phyloP scores from a whole-genome alignment of 257 asterid species.

The Capsicum chinense region DNA sequence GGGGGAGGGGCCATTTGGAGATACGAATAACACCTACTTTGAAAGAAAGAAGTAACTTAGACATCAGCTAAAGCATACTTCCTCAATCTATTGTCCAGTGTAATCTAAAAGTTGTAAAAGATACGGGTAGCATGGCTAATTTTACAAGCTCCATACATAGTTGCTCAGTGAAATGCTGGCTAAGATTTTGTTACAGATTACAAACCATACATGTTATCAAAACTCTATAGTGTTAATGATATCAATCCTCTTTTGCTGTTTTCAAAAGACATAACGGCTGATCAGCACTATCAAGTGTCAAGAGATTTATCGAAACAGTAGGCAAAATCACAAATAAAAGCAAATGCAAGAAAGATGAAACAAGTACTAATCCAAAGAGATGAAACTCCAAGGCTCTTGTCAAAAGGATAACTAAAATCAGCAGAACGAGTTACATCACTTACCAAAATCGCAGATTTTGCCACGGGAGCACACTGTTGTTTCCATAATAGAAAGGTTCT shows the following conservation, averaged over 20 bases:
- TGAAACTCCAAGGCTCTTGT: not conserved
- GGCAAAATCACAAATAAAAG: not conserved
- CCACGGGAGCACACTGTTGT: slow-evolving; percentile 83
- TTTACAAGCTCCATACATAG: too few species aligned
- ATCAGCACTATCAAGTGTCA: not conserved
- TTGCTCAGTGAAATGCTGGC: not conserved
- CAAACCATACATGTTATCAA: not conserved
- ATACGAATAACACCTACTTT: too few species aligned
- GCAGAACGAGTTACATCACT: not conserved
- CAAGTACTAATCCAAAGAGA: not conserved
- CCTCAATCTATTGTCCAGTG: too few species aligned
- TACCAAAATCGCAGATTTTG: slow-evolving; percentile 91
- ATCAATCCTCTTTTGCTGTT: not conserved
- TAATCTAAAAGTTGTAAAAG: too few species aligned
- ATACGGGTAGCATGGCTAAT: too few species aligned
- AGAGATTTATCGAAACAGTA: not conserved
- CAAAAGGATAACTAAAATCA: not conserved
- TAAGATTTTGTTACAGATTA: not conserved
- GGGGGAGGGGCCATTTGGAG: too few species aligned
- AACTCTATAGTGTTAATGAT: not conserved
- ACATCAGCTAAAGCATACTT: too few species aligned
- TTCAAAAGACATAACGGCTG: not conserved
- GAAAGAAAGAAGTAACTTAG: too few species aligned
- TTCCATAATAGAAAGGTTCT: slow-evolving; percentile 94
- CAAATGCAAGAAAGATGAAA: slow-evolving; percentile 11